These are phyloP conservation scores for Bromus sterilis DNA, from an alignment of 176 grass and related monocot species.

Conservation along the genomic window DNA sequence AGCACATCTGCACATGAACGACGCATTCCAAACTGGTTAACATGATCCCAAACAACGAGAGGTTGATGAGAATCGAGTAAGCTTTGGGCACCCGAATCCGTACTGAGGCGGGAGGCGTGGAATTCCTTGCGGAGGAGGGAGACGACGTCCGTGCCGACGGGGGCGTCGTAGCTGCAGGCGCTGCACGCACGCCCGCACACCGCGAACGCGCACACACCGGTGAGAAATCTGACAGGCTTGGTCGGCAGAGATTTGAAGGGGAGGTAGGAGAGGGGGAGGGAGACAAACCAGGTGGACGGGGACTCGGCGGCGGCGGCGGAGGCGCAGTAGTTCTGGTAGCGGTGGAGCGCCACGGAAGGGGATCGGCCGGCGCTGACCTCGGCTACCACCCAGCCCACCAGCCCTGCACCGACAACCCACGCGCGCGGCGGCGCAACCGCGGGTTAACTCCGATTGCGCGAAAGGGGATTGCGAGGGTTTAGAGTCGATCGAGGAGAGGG, in stretches of 20 bases:
- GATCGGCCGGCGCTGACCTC: slow-evolving; percentile 41
- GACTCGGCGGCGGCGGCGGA: slow-evolving; percentile 14
- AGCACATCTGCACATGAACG: slow-evolving; percentile 54
- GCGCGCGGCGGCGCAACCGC: not conserved
- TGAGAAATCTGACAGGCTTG: not conserved
- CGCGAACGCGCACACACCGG: not conserved
- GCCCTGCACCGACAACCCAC: slow-evolving; percentile 12
- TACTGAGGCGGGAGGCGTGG: slow-evolving; percentile 70
- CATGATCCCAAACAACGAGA: not conserved
- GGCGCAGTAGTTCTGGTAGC: slow-evolving; percentile 74
- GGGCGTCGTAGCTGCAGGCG: slow-evolving; percentile 51
- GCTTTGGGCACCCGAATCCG: not conserved
- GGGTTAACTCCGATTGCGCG: not conserved
- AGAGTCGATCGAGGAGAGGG: not conserved
- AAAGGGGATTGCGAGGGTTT: not conserved
- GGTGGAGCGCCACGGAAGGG: slow-evolving; percentile 53
- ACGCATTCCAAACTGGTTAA: not conserved
- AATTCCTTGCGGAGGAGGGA: slow-evolving; percentile 51
- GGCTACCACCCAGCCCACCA: slow-evolving; percentile 47
- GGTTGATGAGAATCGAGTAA: not conserved
- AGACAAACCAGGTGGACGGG: slow-evolving; percentile 22
- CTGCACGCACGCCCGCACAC: slow-evolving; percentile 25
- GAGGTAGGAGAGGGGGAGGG: not conserved
- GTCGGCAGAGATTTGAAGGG: not conserved
- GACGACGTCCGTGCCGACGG: slow-evolving; percentile 67